These are phyloP conservation scores for Carex scoparia DNA, from an alignment of 176 grass and related monocot genomes.

Conservation along the genomic window DNA sequence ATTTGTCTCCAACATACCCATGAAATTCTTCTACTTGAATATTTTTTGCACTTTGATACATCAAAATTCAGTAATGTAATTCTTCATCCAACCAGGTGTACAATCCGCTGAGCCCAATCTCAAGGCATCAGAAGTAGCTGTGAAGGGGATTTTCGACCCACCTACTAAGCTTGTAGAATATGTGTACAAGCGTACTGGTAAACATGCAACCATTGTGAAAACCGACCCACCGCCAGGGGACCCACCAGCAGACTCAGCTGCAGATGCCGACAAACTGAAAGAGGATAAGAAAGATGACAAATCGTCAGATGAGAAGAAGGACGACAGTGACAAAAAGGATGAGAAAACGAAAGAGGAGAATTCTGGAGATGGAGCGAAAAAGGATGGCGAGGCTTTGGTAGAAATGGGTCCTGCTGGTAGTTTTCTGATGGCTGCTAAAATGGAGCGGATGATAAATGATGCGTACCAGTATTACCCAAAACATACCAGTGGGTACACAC, in stretches of 20 bases:
- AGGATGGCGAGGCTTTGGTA: constrained; percentile 23
- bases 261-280: constrained; percentile 7
- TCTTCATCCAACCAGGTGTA: constrained; percentile 38
- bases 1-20: neutral
- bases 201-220: constrained; percentile 53
- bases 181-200: constrained; percentile 58
- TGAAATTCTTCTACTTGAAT: neutral
- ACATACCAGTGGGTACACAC: constrained; percentile 36
- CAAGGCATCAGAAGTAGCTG: constrained; percentile 58
- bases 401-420: constrained; percentile 25
- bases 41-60: neutral
- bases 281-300: constrained; percentile 39
- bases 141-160: constrained; percentile 58
- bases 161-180: constrained; percentile 48
- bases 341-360: constrained; percentile 45
- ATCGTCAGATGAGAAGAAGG: constrained; percentile 38
- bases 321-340: constrained; percentile 38
- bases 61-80: neutral
- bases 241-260: neutral
- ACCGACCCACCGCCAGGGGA: constrained; percentile 24
- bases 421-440: constrained; percentile 11
- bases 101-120: constrained; percentile 61
- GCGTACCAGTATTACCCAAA: constrained; percentile 43
- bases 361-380: constrained; percentile 29
- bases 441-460: constrained; percentile 22